phyloP scores from a whole-genome alignment of 352 stramenopile genomes.

The Phytopythium montanum region DNA sequence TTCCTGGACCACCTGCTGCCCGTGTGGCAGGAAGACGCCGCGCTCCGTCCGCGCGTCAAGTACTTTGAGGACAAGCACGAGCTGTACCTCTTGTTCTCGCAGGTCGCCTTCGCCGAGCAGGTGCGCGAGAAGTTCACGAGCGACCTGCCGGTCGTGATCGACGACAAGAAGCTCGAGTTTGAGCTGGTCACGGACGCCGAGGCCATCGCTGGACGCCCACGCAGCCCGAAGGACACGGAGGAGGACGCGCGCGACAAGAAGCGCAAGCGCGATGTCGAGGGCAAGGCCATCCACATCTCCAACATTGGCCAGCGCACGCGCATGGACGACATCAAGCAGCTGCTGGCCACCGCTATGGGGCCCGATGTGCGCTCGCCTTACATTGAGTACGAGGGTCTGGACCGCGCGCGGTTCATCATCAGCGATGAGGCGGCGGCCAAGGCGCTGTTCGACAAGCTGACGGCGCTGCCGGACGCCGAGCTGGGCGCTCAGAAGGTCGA shows the following conservation, averaged over 20 bases:
- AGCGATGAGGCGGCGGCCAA: slow-evolving; percentile 36
- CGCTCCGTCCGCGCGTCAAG: slow-evolving; percentile 66
- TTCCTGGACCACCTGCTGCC: slow-evolving; percentile 70
- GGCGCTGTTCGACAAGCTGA: slow-evolving; percentile 72
- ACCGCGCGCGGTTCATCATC: slow-evolving; percentile 69
- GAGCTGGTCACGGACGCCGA: slow-evolving; percentile 72
- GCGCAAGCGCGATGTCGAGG: slow-evolving; percentile 62
- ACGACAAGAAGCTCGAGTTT: slow-evolving; percentile 64
- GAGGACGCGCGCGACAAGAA: slow-evolving; percentile 56
- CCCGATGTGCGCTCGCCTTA: slow-evolving; percentile 50
- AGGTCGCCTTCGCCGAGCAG: slow-evolving; percentile 61
- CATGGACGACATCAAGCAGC: slow-evolving; percentile 83
- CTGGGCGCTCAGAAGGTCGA: slow-evolving; percentile 72
- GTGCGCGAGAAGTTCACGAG: slow-evolving; percentile 39
- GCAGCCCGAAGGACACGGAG: slow-evolving; percentile 30
- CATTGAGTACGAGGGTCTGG: slow-evolving; percentile 80
- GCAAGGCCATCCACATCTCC: slow-evolving; percentile 80
- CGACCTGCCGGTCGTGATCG: slow-evolving; percentile 43
- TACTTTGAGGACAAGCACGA: slow-evolving; percentile 59
- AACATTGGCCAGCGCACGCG: slow-evolving; percentile 71
- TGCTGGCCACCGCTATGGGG: slow-evolving; percentile 54
- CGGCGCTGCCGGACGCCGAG: slow-evolving; percentile 44
- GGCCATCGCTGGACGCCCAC: slow-evolving; percentile 68
- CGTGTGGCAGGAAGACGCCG: slow-evolving; percentile 65
- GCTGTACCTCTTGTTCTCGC: slow-evolving; percentile 79